Evolutionary conservation across 139 green algal species (phyloP), one percentile per base, ranked within the genome.

Genomic region (Volvox africanus): DNA sequence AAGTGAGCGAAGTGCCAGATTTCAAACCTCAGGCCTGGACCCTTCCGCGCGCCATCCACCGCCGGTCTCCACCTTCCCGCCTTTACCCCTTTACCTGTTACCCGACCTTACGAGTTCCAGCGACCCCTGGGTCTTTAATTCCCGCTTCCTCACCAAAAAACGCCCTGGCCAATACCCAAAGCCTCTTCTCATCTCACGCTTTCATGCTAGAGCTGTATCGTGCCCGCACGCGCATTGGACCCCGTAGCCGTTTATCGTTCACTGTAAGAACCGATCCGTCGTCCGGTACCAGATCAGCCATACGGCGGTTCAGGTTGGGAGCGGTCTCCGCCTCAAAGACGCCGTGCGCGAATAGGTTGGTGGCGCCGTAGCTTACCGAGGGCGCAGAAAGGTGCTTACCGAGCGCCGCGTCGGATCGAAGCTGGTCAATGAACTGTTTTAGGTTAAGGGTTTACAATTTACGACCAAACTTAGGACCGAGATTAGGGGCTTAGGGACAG

Each of bases 161-260:
- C 44, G 44, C 9, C 9, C 44, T 9, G 5, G 44, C 44, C 44
- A 14, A 55, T 55, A 55, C 9, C 44, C 44, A 55, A 55, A 55
- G 44, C 5, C 44, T 55, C 44, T 9, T 55, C 44, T 9, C 9
- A 55, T 9, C 44, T 79, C 71, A 91, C 21, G 55, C 32, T 1
- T 44, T 33, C 90, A 93, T 91, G 30, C 86, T 22, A 37, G 86
- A 80, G 35, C 55, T 89, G 75, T 91, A 93, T 20, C 89, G 69
- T 36, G 97, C 44, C 65, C 88, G 87, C 26, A 99, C 93, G 11
- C 96, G 88, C 86, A 99, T 82, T 0, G 97, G 93, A 1, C 92
- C 92, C 24, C 93, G 78, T 36, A 99, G 93, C 87, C 96, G 97
- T 87, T 98, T 99, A 94, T 99, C 98, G 88, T 99, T 99, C 2